Conservation (phyloP, 371 early-diverging fungal genomes). For the Mortierella sp. region DNA sequence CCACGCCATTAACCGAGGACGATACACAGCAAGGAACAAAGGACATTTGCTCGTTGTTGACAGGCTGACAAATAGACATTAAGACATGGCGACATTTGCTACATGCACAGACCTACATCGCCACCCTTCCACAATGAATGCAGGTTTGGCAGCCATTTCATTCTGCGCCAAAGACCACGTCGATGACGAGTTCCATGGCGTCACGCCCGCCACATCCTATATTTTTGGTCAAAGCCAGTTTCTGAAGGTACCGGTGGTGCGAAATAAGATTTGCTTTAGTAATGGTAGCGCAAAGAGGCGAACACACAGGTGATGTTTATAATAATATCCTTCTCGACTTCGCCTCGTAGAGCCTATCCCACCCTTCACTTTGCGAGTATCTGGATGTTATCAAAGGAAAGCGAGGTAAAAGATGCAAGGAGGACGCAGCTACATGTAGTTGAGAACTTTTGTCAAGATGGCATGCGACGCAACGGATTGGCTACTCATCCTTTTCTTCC, state of each 20-base stretch:
- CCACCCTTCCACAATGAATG: slow-evolving; percentile 45
- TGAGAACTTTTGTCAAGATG: no score
- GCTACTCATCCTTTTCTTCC: neutral
- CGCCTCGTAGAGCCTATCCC: slow-evolving; percentile 59
- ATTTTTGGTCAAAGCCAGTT: slow-evolving; percentile 71
- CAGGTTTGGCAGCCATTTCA: slow-evolving; percentile 52
- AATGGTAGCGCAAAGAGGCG: neutral
- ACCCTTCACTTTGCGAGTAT: slow-evolving; percentile 68
- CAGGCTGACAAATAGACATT: no score
- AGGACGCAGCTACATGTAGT: no score
- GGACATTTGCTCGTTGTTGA: no score
- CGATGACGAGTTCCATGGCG: slow-evolving; percentile 49
- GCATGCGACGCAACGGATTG: no score
- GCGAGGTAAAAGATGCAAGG: slow-evolving; percentile 57
- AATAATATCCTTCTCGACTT: neutral
- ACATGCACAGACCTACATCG: slow-evolving; percentile 49
- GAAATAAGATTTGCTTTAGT: neutral
- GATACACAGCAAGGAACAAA: no score
- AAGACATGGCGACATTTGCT: slow-evolving; percentile 53
- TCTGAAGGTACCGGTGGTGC: slow-evolving; percentile 64
- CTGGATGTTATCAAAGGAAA: slow-evolving; percentile 72
- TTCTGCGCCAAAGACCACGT: slow-evolving; percentile 48
- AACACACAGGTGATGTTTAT: neutral
- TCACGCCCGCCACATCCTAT: slow-evolving; percentile 64
- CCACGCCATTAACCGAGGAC: no score